These are phyloP conservation scores for Phytopythium helicoides DNA, from an alignment of 352 stramenopile genomes.

Conservation along the genomic window DNA sequence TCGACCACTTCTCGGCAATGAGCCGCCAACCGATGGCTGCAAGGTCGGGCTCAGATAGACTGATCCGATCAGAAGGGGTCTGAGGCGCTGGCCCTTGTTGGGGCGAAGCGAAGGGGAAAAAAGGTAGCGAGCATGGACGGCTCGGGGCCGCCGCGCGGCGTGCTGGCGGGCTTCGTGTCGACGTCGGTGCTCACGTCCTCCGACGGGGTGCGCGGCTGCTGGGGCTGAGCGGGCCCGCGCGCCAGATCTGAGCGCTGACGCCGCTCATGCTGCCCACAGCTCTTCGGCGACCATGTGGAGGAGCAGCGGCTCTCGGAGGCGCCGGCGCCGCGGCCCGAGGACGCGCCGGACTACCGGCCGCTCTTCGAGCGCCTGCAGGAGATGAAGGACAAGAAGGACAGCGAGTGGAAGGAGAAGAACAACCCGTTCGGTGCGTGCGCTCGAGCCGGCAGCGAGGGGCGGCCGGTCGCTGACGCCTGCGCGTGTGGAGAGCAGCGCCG, in stretches of 20 bases:
- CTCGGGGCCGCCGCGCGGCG: slow-evolving; percentile 21
- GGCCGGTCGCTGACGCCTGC: too few relatives aligned
- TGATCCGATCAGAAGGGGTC: too few relatives aligned
- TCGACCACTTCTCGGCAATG: slow-evolving; percentile 1
- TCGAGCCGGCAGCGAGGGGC: too few relatives aligned
- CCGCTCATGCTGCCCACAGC: slow-evolving; percentile 24
- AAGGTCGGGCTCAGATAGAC: neutral
- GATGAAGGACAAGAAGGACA: slow-evolving; percentile 72
- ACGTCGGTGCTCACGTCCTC: slow-evolving; percentile 82
- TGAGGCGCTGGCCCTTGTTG: too few relatives aligned
- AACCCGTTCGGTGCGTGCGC: slow-evolving; percentile 78
- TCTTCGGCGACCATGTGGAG: slow-evolving; percentile 87
- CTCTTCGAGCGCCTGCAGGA: slow-evolving; percentile 84
- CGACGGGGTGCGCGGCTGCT: slow-evolving; percentile 49
- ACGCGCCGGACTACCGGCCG: slow-evolving; percentile 57
- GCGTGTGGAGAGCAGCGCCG: slow-evolving; percentile 47
- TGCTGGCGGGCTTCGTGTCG: slow-evolving; percentile 76
- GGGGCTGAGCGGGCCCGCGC: neutral
- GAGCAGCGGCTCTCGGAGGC: slow-evolving; percentile 76
- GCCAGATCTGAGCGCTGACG: too few relatives aligned
- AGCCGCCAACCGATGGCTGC: neutral
- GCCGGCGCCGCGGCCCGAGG: slow-evolving; percentile 35
- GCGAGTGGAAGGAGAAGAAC: slow-evolving; percentile 89
- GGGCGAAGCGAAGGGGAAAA: too few relatives aligned
- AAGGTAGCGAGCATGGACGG: slow-evolving; percentile 17